Evolutionary conservation across 768 basidiomycete genomes (phyloP).

Genomic region (Tricholoma furcatifolium): DNA sequence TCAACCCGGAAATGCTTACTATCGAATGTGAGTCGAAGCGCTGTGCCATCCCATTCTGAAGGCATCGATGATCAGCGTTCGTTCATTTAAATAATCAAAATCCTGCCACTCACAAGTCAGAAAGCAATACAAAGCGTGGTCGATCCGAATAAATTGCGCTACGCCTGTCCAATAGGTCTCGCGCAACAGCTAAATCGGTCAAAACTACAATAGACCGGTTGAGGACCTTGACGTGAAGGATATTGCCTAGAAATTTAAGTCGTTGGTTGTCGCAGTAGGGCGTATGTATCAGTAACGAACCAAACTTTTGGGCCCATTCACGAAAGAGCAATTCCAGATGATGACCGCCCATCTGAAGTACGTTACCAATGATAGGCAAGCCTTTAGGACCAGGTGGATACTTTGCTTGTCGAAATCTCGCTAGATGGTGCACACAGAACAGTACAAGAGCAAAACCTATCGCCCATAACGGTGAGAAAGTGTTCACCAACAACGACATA

Average conservation of each 20-base stretch:
- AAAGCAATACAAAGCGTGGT: constrained; percentile 45
- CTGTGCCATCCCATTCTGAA: constrained; percentile 48
- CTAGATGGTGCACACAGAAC: constrained; percentile 21
- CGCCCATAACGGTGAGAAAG: constrained; percentile 6
- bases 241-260: constrained; percentile 32
- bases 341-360: constrained; percentile 40
- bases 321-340: constrained; percentile 39
- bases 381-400: constrained; percentile 49
- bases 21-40: constrained; percentile 47
- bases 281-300: constrained; percentile 25
- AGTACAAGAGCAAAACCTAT: constrained; percentile 11
- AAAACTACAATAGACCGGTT: constrained; percentile 49
- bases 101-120: constrained; percentile 39
- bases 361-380: constrained; percentile 47
- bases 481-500: constrained; percentile 6
- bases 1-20: constrained; percentile 33
- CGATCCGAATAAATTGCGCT: constrained; percentile 55
- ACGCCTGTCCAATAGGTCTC: constrained; percentile 52
- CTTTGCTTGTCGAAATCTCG: constrained; percentile 22
- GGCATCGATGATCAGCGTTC: background rate
- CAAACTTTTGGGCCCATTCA: constrained; percentile 42
- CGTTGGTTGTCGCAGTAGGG: background rate
- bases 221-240: constrained; percentile 40
- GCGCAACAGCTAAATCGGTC: constrained; percentile 42
- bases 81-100: background rate